A percentile compares a stretch with the other conserved stretches of the same genome.
Evolutionary conservation across 2,329 filamentous ascomycete genomes (phyloP).

Genomic region (Fusarium sp.): DNA sequence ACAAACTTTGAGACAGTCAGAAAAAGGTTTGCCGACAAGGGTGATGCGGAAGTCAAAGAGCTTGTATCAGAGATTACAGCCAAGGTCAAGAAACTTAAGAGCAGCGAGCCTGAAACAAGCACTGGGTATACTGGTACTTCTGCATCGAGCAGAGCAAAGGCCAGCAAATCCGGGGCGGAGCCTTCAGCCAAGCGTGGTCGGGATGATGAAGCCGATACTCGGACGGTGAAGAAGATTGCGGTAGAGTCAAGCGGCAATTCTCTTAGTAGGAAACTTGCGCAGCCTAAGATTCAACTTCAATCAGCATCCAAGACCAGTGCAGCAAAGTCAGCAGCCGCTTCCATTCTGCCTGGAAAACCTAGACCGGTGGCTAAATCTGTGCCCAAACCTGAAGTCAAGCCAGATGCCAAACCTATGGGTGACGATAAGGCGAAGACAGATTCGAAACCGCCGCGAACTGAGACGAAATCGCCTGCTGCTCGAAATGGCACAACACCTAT

Average conservation of each 20-base stretch:
- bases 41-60: constrained; percentile 74
- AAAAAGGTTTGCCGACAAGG: constrained; percentile 74
- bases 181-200: constrained; percentile 55
- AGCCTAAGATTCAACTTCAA: constrained; percentile 53
- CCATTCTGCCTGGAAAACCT: constrained; percentile 65
- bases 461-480: constrained; percentile 50
- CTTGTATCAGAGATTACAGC: constrained; percentile 71
- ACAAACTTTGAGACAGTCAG: constrained; percentile 77
- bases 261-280: constrained; percentile 59
- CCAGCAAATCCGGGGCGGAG: constrained; percentile 52
- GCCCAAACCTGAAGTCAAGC: constrained; percentile 54
- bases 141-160: constrained; percentile 57
- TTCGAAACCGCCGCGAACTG: constrained; percentile 47
- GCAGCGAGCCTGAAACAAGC: constrained; percentile 53
- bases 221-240: constrained; percentile 60
- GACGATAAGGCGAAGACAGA: constrained; percentile 55
- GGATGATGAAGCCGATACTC: constrained; percentile 59
- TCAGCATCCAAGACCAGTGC: constrained; percentile 50
- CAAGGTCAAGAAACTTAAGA: constrained; percentile 61
- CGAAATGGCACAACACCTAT: constrained; percentile 50
- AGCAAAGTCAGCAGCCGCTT: constrained; percentile 52
- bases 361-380: constrained; percentile 61
- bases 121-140: constrained; percentile 59
- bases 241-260: constrained; percentile 57
- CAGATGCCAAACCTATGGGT: constrained; percentile 47